Base-by-base conservation (phyloP, 768 basidiomycete genomes). In the Boletus sp. region DNA sequence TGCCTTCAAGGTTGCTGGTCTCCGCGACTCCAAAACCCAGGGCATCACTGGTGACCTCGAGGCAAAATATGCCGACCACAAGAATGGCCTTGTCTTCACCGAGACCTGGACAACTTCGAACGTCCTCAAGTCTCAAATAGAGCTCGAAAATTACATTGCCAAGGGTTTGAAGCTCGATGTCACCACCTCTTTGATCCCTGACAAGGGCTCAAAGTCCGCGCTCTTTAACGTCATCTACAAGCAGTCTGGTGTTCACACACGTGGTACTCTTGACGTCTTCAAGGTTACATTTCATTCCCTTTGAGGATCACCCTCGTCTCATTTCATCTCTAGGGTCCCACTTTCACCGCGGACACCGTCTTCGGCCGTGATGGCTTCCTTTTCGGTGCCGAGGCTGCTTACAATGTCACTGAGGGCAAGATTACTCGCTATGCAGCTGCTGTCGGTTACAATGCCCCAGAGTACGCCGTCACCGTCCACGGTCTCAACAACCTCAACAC, bases 341-440 rank as follows among this genome's bases (percentile, higher is more conserved):
- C 93, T 51, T 90, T 98, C 83, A 98, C 94, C 63, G 89, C 94
- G 50, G 97, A 99, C 77, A 83, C 92, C 59, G 97, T 96, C 65
- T 69, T 96, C 63, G 95, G 95, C 64, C 95, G 94, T 68, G 94
- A 98, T 68, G 97, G 97, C 57, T 93, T 98, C 89, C 90, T 98
- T 58, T 77, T 96, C 57, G 97, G 97, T 80, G 92, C 84, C 61
- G 97, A 99, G 82, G 88, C 94, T 39, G 85, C 93, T 50, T 98
- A 98, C 83, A 96, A 98, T 73, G 92, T 98, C 72, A 92, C 89
- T 49, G 90, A 92, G 66, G 96, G 94, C 69, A 87, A 85, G 69
- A 82, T 98, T 73, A 89, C 89, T 71, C 89, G 90, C 68, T 99
- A 97, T 77, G 89, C 93, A 54, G 83, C 90, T 64, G 96, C 94